Evolutionary conservation across 805 yeast species (phyloP), one percentile per base, ranked within the genome.

Genomic region (Priceomyces melissophilus): DNA sequence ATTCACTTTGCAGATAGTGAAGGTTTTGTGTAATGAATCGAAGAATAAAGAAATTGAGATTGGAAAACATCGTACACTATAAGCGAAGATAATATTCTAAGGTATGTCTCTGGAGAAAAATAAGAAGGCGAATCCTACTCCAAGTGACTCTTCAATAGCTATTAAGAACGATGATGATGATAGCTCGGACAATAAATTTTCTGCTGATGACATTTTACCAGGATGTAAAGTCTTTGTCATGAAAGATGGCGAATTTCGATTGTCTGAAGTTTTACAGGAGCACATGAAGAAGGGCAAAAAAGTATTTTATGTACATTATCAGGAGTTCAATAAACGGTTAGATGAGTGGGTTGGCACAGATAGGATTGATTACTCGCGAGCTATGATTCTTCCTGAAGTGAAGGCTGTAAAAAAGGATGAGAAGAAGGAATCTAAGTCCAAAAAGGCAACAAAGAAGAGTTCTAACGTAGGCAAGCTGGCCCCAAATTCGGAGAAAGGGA

Each of bases 271-370:
- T 32, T 67, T 93, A 34, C 87, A 90, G 13, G 75, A 79, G 37
- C 87, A 86, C 46, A 63, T 76, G 35, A 81, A 86, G 54, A 84
- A 88, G 58, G 87, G 90, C 10, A 78, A 84, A 45, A 79, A 81
- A 26, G 86, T 79, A 49, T 90, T 84, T 61, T 93, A 93, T 59
- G 96, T 93, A 25, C 99, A 93, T 62, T 93, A 89, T 65, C 87
- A 81, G 39, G 96, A 90, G 51, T 93, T 83, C 71, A 93, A 93
- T 69, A 93, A 93, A 47, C 84, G 99, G 61, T 74, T 93, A 51
- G 99, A 93, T 67, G 99, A 93, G 61, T 91, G 98, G 98, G 79
- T 93, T 5, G 71, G 75, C 14, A 71, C 78, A 3, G 82, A 80
- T 29, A 73, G 95, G 39, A 81, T 93, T 9, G 87, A 88, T 58